Percentiles rank a stretch among this genome's conserved stretches.
These are phyloP conservation scores for Carex scoparia DNA, from an alignment of 176 grass and related monocot genomes.

Conservation along the genomic window DNA sequence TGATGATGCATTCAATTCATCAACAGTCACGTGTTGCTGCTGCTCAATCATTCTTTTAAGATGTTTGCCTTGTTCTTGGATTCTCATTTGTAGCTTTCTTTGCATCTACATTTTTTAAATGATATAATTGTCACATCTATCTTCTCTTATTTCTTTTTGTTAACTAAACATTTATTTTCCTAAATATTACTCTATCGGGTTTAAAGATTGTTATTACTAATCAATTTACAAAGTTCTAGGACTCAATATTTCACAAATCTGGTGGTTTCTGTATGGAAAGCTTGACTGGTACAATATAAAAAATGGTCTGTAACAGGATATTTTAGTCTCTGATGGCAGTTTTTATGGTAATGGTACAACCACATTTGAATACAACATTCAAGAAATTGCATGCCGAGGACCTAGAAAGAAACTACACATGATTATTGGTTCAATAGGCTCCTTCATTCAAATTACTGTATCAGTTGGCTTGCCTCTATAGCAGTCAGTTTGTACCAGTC, in stretches of 20 bases:
- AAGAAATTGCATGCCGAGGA: not conserved
- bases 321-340: not conserved
- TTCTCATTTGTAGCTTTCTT: slow-evolving; percentile 28
- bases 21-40: not conserved
- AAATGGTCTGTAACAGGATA: not conserved
- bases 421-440: not conserved
- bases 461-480: not conserved
- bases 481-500: not conserved
- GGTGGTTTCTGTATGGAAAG: not conserved
- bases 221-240: not conserved
- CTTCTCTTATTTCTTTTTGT: not conserved
- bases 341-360: not conserved
- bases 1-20: not conserved
- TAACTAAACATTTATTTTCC: not conserved
- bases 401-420: not conserved
- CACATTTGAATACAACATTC: not conserved
- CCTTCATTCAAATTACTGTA: not conserved
- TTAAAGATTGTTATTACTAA: not conserved
- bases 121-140: not conserved
- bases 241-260: not conserved
- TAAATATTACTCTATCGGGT: not conserved
- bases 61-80: slow-evolving; percentile 25
- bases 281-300: not conserved
- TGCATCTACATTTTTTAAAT: slow-evolving; percentile 24
- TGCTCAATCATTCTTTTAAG: slow-evolving; percentile 29